Evolutionary conservation across 257 asterid species (phyloP), one percentile per base, ranked within the genome.

Genomic region (Solanum sitiens): DNA sequence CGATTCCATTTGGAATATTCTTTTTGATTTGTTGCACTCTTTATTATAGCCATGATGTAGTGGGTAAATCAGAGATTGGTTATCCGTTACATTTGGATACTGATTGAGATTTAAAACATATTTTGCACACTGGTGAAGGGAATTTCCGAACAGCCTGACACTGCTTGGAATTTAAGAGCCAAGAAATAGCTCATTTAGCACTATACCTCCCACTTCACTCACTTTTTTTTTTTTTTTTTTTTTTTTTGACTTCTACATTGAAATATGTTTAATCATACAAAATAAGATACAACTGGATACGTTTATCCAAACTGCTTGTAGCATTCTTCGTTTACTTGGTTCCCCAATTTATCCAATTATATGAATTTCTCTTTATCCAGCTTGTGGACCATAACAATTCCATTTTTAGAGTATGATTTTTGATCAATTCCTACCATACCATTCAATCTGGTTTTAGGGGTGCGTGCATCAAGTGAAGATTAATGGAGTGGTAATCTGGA

Each of bases 151-250:
- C 67, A 79, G 40, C 85, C 67, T 79, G 40, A 45, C 53, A 45
- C 85, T 45, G 3, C n/a, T 79, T 77, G 42, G 27, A 33, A 79
- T 45, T 45, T 79, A 79, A 45, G 85, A 79, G n/a, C 42, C 67
- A 47, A 79, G 65, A 79, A 79, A 45, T 45, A 79, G 27, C 67
- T 76, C 35, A 76, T 76, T 76, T 40, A 40, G 83, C 83, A 40
- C 56, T 75, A 16, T 15, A 75, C 35, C 45, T 75, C 35, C 83
- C 15, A 14, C 83, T 75, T 40, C 15, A 75, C 35, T 23, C 33
- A 39, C 56, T 0, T 35, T 18, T 56, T 0, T 6, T 7, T 0
- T 15, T 7, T 30, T 0, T 35, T 18, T 56, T 0, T 6, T 7
- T 71, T 32, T 20, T 40, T 39, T 73, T 67, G 2, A 68, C 3